phyloP scores from a whole-genome alignment of 176 grass and related monocot species.

The Raddia guianensis region DNA sequence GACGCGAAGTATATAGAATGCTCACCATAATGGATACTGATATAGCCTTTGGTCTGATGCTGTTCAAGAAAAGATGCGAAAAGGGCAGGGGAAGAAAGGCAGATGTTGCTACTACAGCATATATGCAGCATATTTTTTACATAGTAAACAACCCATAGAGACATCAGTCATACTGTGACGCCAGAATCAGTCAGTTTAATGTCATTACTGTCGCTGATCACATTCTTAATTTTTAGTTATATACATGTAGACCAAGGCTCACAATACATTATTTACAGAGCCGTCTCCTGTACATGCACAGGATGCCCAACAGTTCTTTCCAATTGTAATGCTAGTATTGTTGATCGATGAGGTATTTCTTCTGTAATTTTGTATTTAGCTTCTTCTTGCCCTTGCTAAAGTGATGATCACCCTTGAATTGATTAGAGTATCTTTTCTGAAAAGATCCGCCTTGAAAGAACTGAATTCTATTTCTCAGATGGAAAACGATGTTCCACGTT shows the following conservation, averaged over 20 bases:
- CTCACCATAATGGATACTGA: not conserved
- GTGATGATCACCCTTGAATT: not conserved
- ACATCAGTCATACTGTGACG: not conserved
- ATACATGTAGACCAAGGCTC: constrained; percentile 35
- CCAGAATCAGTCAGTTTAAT: constrained; percentile 23
- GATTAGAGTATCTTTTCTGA: not conserved
- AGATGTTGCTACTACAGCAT: not conserved
- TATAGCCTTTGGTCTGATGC: constrained; percentile 14
- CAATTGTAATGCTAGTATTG: constrained; percentile 37
- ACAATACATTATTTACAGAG: constrained; percentile 26
- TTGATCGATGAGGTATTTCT: constrained; percentile 13
- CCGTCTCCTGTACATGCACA: constrained; percentile 14
- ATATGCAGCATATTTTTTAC: not conserved
- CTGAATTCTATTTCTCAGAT: not conserved
- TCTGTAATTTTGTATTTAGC: not conserved
- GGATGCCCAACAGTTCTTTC: constrained; percentile 5
- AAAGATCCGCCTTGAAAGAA: not conserved
- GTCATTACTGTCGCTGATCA: not conserved
- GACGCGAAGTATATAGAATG: constrained; percentile 13
- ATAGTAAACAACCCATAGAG: constrained; percentile 18
- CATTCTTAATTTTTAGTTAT: constrained; percentile 31
- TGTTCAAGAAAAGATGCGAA: constrained; percentile 10
- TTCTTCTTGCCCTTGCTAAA: not conserved
- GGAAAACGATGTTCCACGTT: not conserved
- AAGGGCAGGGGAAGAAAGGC: not conserved